Conservation (phyloP, 192 early-diverging fungal species). For the Fimicolochytrium jonesii region DNA sequence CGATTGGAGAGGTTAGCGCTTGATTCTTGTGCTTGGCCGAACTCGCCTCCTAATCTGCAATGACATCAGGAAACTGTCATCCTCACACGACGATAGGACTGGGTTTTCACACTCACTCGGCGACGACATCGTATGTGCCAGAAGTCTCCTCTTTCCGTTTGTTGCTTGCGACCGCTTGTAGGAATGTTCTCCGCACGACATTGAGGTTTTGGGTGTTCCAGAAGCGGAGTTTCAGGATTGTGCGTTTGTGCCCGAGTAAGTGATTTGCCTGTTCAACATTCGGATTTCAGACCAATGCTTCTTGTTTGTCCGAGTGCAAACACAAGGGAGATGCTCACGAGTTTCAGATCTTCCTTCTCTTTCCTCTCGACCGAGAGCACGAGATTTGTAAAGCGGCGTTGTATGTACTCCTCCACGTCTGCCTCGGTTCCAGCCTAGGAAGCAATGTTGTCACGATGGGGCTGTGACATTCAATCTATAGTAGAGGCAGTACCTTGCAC, state of each 20-base stretch:
- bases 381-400: slow-evolving; percentile 61
- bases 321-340: slow-evolving; percentile 54
- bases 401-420: slow-evolving; percentile 83
- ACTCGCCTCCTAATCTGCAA: too few relatives aligned
- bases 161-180: slow-evolving; percentile 69
- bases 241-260: slow-evolving; percentile 66
- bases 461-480: too few relatives aligned
- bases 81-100: too few relatives aligned
- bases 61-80: too few relatives aligned
- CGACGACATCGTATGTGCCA: slow-evolving; percentile 68
- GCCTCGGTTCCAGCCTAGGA: slow-evolving; percentile 62
- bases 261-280: slow-evolving; percentile 93
- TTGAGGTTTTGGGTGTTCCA: slow-evolving; percentile 79
- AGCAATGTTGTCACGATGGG: not conserved
- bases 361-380: slow-evolving; percentile 62
- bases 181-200: slow-evolving; percentile 64
- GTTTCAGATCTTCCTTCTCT: slow-evolving; percentile 78
- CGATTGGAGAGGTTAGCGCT: slow-evolving; percentile 8
- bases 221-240: slow-evolving; percentile 75
- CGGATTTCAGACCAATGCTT: too few relatives aligned
- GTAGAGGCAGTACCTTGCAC: slow-evolving; percentile 75
- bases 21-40: too few relatives aligned
- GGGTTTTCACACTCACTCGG: slow-evolving; percentile 52
- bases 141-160: slow-evolving; percentile 55
- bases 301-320: too few relatives aligned